Evolutionary conservation across 805 yeast genomes (phyloP), one percentile per base, ranked within the genome.

Genomic region (Metschnikowia proteae): DNA sequence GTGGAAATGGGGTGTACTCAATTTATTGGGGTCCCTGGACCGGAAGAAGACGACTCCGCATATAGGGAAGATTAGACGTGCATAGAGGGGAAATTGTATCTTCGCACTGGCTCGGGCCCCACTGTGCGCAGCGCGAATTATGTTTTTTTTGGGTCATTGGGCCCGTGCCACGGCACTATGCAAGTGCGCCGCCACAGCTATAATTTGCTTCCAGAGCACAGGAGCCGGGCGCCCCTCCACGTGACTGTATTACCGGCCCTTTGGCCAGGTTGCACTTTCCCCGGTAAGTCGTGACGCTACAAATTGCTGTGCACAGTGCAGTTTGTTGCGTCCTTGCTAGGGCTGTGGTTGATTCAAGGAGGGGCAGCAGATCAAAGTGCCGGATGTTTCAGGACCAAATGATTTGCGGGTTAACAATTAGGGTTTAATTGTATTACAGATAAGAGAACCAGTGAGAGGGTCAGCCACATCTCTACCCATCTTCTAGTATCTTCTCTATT

Each of bases 51-150:
- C 36, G 43, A 40, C 43, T 40, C 43, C 43, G 43, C 43, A 40
- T 40, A 40, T 40, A 17, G 31, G 39, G 39, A 22, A 40, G 43
- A 40, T 40, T 31, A 23, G 43, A 36, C 43, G 43, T 40, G 43
- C 43, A 40, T 40, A 32, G 33, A 39, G 43, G 43, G 36, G 30
- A 32, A 40, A 40, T 30, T 22, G 17, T 40, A 26, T 31, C 36
- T 40, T 23, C 43, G 33, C 11, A 13, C n/a, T 11, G 43, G 43
- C 28, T 27, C 32, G 41, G 32, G 10, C 32, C 28, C 41, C 41
- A 27, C 41, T 13, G 41, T 17, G 41, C 41, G 41, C 28, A 30
- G 36, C 43, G 43, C 43, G 36, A 40, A 40, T 40, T 31, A 36
- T 31, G 35, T 5, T 40, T 40, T 37, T 37, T 40, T 39, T 39